Base-by-base conservation (phyloP, 163 green algal species). In the Prototheca wickerhamii region DNA sequence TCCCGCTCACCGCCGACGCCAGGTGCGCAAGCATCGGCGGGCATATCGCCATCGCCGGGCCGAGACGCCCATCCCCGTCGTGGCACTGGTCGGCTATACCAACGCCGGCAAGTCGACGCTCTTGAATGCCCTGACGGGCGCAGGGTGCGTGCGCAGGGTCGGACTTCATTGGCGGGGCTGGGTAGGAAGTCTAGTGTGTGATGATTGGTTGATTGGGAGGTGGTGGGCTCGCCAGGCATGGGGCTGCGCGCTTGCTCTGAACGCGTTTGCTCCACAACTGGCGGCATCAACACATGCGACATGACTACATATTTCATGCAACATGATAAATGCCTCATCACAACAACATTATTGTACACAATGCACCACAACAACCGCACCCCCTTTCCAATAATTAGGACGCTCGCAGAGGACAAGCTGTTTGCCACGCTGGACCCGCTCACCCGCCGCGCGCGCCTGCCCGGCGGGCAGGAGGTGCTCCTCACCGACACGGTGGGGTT, bases 401-500 rank as follows among this genome's bases (percentile, higher is more conserved):
- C 96, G 49, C 54, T 96, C 32, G 89, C 88, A 1, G 88, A 98
- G 72, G 90, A 98, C 80, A 86, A 92, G 72, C 88, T 99, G 37
- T 99, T 99, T 77, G 93, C 92, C 10, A 99, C 93, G 7, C 85
- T 99, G 35, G 93, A 99, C 77, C 92, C 93, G 42, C 97, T 89
- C 33, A 96, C 91, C 1, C 76, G 93, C 26, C 81, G 86, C n/a
- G 59, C 95, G 37, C 40, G 71, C 49, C 70, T 95, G 49, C 72
- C 76, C 1, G 73, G 60, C 7, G 86, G 82, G 23, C 80, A 86
- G 60, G 73, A 83, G 55, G 69, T 90, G 17, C 77, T 98, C n/a
- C 37, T 98, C 23, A 90, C 76, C 8, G 93, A 99, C 79, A 99
- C 93, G 1, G 86, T 90, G 33, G 82, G 66, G 0, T 98, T 99